These are phyloP conservation scores for Amesomyces nigricolor DNA, from an alignment of 2,329 filamentous ascomycete genomes.

Conservation along the genomic window DNA sequence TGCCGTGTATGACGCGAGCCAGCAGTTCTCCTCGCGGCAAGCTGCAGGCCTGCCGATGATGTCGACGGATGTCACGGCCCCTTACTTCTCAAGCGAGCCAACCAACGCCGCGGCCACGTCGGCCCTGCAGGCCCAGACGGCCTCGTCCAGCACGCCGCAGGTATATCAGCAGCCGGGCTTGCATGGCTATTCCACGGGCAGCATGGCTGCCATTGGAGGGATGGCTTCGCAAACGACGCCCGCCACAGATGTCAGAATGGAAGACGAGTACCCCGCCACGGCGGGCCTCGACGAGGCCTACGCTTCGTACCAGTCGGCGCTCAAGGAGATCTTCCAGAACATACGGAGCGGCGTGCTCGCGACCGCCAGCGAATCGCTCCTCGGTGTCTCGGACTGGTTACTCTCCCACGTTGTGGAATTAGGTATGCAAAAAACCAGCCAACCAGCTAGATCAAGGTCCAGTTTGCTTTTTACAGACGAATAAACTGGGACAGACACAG, in stretches of 20 bases:
- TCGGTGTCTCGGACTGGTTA: slow-evolving; percentile 51
- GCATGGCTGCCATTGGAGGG: slow-evolving; percentile 42
- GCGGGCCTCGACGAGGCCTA: slow-evolving; percentile 63
- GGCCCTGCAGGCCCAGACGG: slow-evolving; percentile 45
- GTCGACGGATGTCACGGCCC: slow-evolving; percentile 57
- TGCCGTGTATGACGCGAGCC: slow-evolving; percentile 67
- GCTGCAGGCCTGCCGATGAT: slow-evolving; percentile 73
- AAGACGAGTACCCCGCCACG: slow-evolving; percentile 52
- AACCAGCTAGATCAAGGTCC: no score
- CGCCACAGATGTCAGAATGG: slow-evolving; percentile 44
- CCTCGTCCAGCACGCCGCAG: slow-evolving; percentile 45
- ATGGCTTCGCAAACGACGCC: slow-evolving; percentile 39
- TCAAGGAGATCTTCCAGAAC: slow-evolving; percentile 64
- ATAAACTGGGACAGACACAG: background rate
- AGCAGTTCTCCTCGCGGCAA: slow-evolving; percentile 70
- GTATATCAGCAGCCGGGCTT: slow-evolving; percentile 62
- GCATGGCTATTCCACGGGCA: slow-evolving; percentile 42
- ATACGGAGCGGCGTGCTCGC: slow-evolving; percentile 51
- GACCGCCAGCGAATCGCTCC: slow-evolving; percentile 46
- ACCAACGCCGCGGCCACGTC: slow-evolving; percentile 55
- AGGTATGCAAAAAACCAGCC: slow-evolving; percentile 37
- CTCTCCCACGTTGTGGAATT: slow-evolving; percentile 50
- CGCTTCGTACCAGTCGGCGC: slow-evolving; percentile 55
- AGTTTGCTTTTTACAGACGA: background rate
- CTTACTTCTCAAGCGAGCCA: slow-evolving; percentile 69